Conservation (phyloP, 495 filamentous ascomycete species). For the Aspergillus funiculosus region DNA sequence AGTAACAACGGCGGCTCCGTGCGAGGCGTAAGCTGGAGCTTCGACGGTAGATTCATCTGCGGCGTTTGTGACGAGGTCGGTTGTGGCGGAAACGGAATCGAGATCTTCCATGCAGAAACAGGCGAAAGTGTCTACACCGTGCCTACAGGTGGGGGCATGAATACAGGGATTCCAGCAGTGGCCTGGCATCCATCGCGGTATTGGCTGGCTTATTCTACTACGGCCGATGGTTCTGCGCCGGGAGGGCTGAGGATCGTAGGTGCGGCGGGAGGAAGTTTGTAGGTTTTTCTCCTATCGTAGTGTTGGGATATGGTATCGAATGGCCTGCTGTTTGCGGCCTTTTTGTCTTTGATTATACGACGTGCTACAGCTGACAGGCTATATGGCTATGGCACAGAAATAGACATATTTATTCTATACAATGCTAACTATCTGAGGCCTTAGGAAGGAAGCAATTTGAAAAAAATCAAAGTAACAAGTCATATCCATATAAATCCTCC, state of each 20-base stretch:
- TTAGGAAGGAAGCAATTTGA: too few species aligned
- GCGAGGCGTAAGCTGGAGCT: constrained; percentile 81
- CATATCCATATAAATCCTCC: too few species aligned
- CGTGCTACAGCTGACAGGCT: too few species aligned
- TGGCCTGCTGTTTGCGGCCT: not conserved
- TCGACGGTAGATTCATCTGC: constrained; percentile 81
- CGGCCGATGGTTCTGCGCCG: constrained; percentile 66
- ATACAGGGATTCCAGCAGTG: constrained; percentile 53
- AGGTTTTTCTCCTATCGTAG: not conserved
- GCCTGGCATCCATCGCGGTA: constrained; percentile 90
- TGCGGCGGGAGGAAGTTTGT: constrained; percentile 43
- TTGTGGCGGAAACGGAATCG: constrained; percentile 47
- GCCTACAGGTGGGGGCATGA: constrained; percentile 54
- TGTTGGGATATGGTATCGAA: not conserved
- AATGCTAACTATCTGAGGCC: too few species aligned
- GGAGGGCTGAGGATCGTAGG: constrained; percentile 81
- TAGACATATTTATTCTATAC: too few species aligned
- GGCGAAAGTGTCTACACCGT: constrained; percentile 81
- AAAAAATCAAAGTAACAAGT: too few species aligned
- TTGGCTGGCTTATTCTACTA: constrained; percentile 83
- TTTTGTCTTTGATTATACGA: too few species aligned
- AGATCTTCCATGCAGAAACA: constrained; percentile 78
- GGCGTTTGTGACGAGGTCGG: constrained; percentile 75
- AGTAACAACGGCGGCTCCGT: constrained; percentile 68
- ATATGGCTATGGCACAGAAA: too few species aligned